Percentiles rank a stretch among this genome's conserved stretches.
Evolutionary conservation across 1,284 basidiomycete genomes (phyloP).

Genomic region (Anthracocystis panici-leucophaei): DNA sequence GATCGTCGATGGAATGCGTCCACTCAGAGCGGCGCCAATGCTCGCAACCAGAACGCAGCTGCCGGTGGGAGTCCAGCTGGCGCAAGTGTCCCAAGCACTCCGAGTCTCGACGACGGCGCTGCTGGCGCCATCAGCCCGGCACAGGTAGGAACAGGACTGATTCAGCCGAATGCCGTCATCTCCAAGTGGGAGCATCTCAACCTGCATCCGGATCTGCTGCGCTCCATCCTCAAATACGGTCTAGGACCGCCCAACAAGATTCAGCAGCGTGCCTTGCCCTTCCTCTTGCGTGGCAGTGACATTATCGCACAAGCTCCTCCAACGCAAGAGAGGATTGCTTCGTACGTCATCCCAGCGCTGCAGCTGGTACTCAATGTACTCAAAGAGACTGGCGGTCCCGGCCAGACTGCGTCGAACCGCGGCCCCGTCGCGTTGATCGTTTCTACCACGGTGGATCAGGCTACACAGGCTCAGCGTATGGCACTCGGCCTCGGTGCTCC

Average conservation of each 20-base stretch:
- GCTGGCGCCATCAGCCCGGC: neutral
- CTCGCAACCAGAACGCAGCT: constrained; percentile 16
- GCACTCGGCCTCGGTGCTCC: constrained; percentile 91
- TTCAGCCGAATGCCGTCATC: constrained; percentile 82
- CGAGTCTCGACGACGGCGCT: constrained; percentile 28
- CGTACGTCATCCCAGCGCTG: constrained; percentile 74
- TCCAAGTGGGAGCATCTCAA: constrained; percentile 96
- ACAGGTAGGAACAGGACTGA: constrained; percentile 73
- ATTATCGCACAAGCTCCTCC: constrained; percentile 98
- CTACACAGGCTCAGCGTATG: constrained; percentile 96
- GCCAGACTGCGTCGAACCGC: constrained; percentile 67
- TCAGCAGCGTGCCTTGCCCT: constrained; percentile 94
- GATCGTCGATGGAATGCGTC: constrained; percentile 42
- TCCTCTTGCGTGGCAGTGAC: constrained; percentile 90
- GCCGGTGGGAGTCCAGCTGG: neutral
- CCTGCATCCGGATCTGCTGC: constrained; percentile 85
- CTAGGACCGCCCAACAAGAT: constrained; percentile 98
- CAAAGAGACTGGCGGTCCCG: constrained; percentile 40
- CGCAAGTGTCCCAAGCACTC: constrained; percentile 19
- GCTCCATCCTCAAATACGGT: constrained; percentile 93
- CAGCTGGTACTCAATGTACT: constrained; percentile 59
- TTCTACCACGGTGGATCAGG: constrained; percentile 97
- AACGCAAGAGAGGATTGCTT: constrained; percentile 96
- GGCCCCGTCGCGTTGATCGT: constrained; percentile 77
- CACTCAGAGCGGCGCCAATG: constrained; percentile 11